A percentile compares a stretch with the other conserved stretches of the same genome.
These are phyloP conservation scores for Eucalyptus sideroxylon DNA, from an alignment of 345 rosid genomes.

Conservation along the genomic window DNA sequence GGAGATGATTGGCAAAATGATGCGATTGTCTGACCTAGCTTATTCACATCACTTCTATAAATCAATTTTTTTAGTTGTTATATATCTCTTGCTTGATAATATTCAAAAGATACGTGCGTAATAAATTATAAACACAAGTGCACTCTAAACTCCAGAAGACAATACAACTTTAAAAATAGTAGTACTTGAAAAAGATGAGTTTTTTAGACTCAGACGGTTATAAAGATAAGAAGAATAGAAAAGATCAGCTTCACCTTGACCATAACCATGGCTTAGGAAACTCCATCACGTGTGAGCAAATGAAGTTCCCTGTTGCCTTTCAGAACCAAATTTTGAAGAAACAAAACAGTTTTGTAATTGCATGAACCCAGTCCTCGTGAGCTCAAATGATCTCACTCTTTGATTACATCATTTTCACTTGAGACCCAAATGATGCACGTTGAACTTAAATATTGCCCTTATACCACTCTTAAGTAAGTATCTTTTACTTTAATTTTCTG, in stretches of 20 bases:
- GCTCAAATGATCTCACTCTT: neutral
- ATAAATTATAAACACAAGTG: neutral
- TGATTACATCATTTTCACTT: neutral
- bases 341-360: neutral
- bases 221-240: neutral
- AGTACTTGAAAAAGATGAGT: neutral
- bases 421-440: neutral
- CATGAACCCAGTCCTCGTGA: neutral
- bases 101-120: fast-evolving
- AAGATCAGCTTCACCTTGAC: neutral
- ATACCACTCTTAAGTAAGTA: no score
- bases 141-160: neutral
- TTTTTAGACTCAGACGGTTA: neutral
- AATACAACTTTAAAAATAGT: fast-evolving
- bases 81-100: neutral
- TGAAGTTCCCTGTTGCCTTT: neutral
- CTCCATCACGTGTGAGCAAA: neutral
- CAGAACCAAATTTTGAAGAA: neutral
- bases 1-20: neutral
- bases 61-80: neutral
- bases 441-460: neutral
- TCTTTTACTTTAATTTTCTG: no score
- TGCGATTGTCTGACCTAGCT: neutral
- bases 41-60: neutral
- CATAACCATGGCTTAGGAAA: neutral